Base-by-base conservation (phyloP, 2,329 filamentous ascomycete genomes). In the Colletotrichum lindemuthianum region DNA sequence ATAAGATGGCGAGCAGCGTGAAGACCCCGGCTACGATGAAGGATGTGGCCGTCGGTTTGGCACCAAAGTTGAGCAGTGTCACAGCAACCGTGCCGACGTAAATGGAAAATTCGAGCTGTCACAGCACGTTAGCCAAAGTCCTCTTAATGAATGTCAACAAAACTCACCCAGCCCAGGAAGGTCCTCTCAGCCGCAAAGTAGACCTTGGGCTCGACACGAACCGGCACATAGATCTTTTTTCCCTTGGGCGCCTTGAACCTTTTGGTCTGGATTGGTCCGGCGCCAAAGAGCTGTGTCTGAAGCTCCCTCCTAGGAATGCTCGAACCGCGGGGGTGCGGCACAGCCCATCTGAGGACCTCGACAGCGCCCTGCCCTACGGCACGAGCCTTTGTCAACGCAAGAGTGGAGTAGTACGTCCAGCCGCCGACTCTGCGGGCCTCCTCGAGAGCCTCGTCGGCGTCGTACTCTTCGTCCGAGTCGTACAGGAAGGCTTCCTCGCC, bases 171-270 rank as follows among this genome's bases (percentile, higher is more conserved):
- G 68, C 93, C 92, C 61, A 99, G 85, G 79, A 97, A 99, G 1
- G 96, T 99, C 69, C 96, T 88, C 78, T 99, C 96, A 1, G 93
- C 94, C 24, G 96, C 96, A 75, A 99, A 97, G 77, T 93, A 97
- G 54, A 99, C 96, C 80, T 99, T 99, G 39, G 96, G 96, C 78
- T 99, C 96, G 39, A 99, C 94, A 52, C 96, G 89, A 59, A 98
- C 90, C 12, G 95, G 95, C 32, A 99, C 96, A 72, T 98, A 95
- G 64, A 99, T 98, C 76, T 92, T 92, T 87, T 94, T 95, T 58
- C 92, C 92, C 75, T 88, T 89, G 11, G 92, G 92, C 8, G 92
- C 91, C 74, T 88, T 90, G 80, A 93, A 88, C 70, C 79, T 83
- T 75, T 83, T 86, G 36, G 76, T 81, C 68, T 85, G 82, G 33